Evolutionary conservation across 331 rosid genomes (phyloP).

Genomic region (Quercus tomentella): DNA sequence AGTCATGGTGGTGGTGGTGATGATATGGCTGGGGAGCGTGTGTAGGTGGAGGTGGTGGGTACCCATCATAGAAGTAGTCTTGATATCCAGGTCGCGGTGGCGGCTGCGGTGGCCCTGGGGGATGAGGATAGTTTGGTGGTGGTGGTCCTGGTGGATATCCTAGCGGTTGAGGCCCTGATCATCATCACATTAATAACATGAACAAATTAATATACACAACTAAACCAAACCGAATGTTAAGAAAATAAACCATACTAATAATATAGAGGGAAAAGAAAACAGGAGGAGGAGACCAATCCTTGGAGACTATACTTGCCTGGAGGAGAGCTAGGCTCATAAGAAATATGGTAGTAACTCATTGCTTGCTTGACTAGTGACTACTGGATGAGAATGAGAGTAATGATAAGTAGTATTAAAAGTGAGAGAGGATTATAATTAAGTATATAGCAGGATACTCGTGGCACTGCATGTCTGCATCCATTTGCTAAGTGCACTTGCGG

Average conservation of each 20-base stretch:
- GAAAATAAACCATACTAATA: background rate
- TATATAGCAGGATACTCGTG: background rate
- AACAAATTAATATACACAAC: background rate
- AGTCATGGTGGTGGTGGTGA: background rate
- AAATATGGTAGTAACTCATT: slow-evolving; percentile 14
- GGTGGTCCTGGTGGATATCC: background rate
- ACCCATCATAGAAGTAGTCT: slow-evolving; percentile 27
- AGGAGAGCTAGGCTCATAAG: slow-evolving; percentile 4
- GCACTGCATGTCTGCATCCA: background rate
- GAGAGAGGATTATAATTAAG: background rate
- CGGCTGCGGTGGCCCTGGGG: background rate
- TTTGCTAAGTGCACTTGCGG: background rate
- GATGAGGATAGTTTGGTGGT: background rate
- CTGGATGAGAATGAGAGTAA: background rate
- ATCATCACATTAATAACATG: background rate
- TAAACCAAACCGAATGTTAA: background rate
- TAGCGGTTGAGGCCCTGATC: slow-evolving; percentile 6
- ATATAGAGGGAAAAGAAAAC: background rate
- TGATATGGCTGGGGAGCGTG: slow-evolving; percentile 2
- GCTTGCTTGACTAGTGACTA: background rate
- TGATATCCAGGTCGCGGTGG: slow-evolving; percentile 16
- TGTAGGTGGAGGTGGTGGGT: slow-evolving; percentile 1
- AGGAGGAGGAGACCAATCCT: background rate
- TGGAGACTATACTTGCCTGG: slow-evolving; percentile 13
- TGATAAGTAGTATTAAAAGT: background rate